phyloP scores from a whole-genome alignment of 257 asterid species.

The Catharanthus roseus region DNA sequence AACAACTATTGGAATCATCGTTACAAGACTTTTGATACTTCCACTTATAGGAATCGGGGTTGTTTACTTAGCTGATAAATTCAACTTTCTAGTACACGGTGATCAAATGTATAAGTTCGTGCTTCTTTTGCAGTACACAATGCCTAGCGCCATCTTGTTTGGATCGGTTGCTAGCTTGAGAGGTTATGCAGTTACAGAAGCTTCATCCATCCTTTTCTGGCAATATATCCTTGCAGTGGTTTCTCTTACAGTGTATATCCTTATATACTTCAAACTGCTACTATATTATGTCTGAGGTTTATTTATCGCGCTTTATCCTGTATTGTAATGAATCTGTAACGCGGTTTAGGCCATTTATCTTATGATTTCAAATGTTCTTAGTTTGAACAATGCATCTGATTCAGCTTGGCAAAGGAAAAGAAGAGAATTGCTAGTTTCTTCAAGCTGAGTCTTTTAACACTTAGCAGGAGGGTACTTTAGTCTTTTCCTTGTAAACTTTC shows the following conservation, averaged over 20 bases:
- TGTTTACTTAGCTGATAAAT: conserved; percentile 48
- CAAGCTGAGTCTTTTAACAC: too few relatives aligned
- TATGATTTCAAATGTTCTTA: conserved; percentile 1
- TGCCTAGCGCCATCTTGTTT: conserved; percentile 82
- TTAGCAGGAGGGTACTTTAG: too few relatives aligned
- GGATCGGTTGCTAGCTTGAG: conserved; percentile 93
- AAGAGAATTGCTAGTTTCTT: neutral
- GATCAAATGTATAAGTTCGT: conserved; percentile 78
- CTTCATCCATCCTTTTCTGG: conserved; percentile 93
- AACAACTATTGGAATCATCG: conserved; percentile 58
- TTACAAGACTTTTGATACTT: conserved; percentile 67
- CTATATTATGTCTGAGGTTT: conserved; percentile 22
- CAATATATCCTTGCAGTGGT: conserved; percentile 68
- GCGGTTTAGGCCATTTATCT: neutral
- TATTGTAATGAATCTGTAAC: neutral
- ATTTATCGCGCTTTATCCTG: neutral
- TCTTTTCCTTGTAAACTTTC: too few relatives aligned
- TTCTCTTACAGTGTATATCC: conserved; percentile 55
- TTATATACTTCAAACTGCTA: conserved; percentile 62
- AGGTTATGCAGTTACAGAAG: conserved; percentile 81
- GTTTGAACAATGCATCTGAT: too few relatives aligned
- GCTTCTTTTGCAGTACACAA: conserved; percentile 79
- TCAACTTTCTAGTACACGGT: conserved; percentile 42
- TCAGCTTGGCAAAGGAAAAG: too few relatives aligned
- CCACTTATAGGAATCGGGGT: conserved; percentile 71